Base-by-base conservation (phyloP, 1,284 basidiomycete genomes). In the Kalmanozyma brasiliensis region DNA sequence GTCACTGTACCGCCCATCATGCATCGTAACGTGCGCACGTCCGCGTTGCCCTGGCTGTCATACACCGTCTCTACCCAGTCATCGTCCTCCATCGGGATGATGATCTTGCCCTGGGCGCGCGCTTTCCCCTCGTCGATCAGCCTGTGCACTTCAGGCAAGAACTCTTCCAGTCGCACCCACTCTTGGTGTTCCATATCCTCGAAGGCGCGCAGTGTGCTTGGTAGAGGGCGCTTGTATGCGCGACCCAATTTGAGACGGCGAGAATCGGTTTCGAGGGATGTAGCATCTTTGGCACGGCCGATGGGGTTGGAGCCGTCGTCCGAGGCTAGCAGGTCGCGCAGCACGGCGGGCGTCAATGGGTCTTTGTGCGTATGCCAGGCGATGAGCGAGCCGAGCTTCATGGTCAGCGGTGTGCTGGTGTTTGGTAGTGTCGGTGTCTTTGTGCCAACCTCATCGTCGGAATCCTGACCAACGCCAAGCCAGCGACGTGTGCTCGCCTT, bases 141-240 rank as follows among this genome's bases (percentile, higher is more conserved):
- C 1, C 30, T 42, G 11, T n/a, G 35, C 1, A 51, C 17, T 10
- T 56, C 63, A 1, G 33, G 16, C 1, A 48, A 5, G n/a, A 22
- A 23, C 33, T 66, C 63, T 33, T 66, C 56, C 1, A 52, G 26
- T 4, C 63, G 47, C 3, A 59, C 29, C 51, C 42, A 48, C 35
- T 66, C 63, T 10, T 46, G 26, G 13, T 53, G 47, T 20, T 66
- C 63, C 52, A 55, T 43, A 29, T 66, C 63, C 4, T 26, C 17
- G 13, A 66, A 42, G 8, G 30, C 4, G 9, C 32, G 26, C 0
- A 66, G 48, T 2, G 56, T n/a, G 14, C 36, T 17, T 0, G 63
- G 56, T 0, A 66, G 44, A 8, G 56, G 52, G 1, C 38, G 23
- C 26, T 60, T 66, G 52, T 33, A 55, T 0, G 51, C 40, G 4